Evolutionary conservation across 2,329 filamentous ascomycete genomes (phyloP).

Genomic region (Fusarium verticillioides): DNA sequence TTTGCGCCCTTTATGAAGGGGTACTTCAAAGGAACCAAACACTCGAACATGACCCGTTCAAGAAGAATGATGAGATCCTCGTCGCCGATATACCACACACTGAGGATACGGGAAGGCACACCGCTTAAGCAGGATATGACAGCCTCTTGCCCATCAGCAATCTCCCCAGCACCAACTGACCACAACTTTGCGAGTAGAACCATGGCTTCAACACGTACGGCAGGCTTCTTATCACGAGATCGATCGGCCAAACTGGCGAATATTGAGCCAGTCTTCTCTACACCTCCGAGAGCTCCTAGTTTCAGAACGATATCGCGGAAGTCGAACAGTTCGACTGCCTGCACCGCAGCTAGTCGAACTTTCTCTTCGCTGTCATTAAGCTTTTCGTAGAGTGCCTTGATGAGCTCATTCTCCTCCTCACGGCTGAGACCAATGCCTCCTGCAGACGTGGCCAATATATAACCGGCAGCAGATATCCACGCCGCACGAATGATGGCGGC

Average conservation of each 20-base stretch:
- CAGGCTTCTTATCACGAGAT: constrained; percentile 84
- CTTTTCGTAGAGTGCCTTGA: constrained; percentile 81
- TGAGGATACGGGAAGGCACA: constrained; percentile 86
- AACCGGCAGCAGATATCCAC: constrained; percentile 85
- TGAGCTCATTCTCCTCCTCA: constrained; percentile 80
- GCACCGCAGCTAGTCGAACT: constrained; percentile 89
- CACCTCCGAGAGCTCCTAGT: constrained; percentile 79
- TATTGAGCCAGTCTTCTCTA: constrained; percentile 80
- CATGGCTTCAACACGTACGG: constrained; percentile 88
- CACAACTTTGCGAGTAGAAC: constrained; percentile 85
- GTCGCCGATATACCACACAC: constrained; percentile 91
- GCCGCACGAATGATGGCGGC: constrained; percentile 82
- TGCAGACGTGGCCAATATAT: constrained; percentile 90
- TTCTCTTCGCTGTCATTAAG: constrained; percentile 90
- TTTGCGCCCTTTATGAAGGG: constrained; percentile 71
- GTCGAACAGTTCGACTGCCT: constrained; percentile 82
- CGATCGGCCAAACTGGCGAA: constrained; percentile 86
- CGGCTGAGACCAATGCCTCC: constrained; percentile 88
- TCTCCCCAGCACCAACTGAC: constrained; percentile 91
- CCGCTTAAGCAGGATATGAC: constrained; percentile 80
- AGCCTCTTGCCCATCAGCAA: constrained; percentile 82
- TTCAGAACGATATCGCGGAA: constrained; percentile 85
- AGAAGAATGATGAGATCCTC: constrained; percentile 84
- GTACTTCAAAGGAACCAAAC: constrained; percentile 87
- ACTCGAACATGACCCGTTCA: constrained; percentile 87